Evolutionary conservation across 805 yeast species (phyloP), one percentile per base, ranked within the genome.

Genomic region (Lachancea sp.): DNA sequence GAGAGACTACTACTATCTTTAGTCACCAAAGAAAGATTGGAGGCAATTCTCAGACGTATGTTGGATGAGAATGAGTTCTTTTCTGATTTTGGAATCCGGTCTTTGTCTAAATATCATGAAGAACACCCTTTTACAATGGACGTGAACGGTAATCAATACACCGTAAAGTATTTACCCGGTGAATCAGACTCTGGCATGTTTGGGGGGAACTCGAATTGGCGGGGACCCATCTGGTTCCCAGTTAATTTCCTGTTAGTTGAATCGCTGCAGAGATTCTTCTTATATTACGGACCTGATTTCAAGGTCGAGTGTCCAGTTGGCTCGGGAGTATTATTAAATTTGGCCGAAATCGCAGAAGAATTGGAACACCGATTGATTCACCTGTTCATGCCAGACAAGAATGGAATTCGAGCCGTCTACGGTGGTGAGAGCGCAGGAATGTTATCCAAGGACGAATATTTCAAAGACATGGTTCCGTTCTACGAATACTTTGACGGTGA

Each of bases 141-240:
- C 49, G 95, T 88, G 32, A 72, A 84, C 59, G 94, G 94, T 13
- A 71, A 77, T 49, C 68, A 71, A 29, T 88, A 80, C 62, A 67
- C 70, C 33, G 89, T 86, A 23, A 73, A 74, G 44, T 86, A 87
- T 61, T 72, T 86, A 40, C 82, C 95, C 4, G 96, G 95, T 22
- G 95, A 86, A 56, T 83, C 94, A 21, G 90, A 86, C 57, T 81
- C 94, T 5, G 95, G 95, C 4, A 75, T 89, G 76, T 88, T 88
- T 71, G 97, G 97, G 37, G 97, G 97, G 44, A 88, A 88, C 61
- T 87, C 96, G 17, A 88, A 88, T 64, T 88, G 97, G 97, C 74
- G 97, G 61, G 97, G 97, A 2, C 96, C 97, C 12, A 87, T 88
- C 51, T 88, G 97, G 97, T 87, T 88, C 71, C 95, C 97, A 16